A percentile compares a stretch with the other conserved stretches of the same genome.
These are phyloP conservation scores for Vairimorpha apis DNA, from an alignment of 371 early-diverging fungal species.

Conservation along the genomic window DNA sequence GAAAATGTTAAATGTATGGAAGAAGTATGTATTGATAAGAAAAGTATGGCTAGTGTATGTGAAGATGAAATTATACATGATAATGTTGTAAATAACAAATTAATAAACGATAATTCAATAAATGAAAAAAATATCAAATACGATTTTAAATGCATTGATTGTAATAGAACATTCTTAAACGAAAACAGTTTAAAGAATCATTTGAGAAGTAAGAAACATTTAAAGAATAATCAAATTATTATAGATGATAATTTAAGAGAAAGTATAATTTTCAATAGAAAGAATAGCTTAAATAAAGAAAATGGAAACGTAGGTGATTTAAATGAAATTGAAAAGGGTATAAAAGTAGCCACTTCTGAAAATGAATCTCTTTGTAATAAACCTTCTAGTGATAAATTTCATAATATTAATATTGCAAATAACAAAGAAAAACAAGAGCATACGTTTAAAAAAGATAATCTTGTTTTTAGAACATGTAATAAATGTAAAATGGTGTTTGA, in stretches of 20 bases:
- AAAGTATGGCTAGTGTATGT: too few species aligned
- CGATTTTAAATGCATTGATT: slow-evolving; percentile 13
- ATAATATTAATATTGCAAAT: too few species aligned
- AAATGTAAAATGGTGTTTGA: slow-evolving; percentile 14
- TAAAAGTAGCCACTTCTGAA: too few species aligned
- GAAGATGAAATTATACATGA: too few species aligned
- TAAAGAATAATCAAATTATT: background rate
- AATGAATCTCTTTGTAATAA: too few species aligned
- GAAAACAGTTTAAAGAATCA: slow-evolving; percentile 14
- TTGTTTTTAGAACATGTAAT: slow-evolving; percentile 28
- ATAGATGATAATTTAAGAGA: background rate
- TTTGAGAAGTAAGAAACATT: slow-evolving; percentile 23
- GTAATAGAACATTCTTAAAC: slow-evolving; percentile 10
- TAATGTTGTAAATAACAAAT: too few species aligned
- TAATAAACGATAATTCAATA: too few species aligned
- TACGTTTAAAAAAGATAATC: slow-evolving; percentile 1
- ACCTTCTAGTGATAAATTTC: too few species aligned
- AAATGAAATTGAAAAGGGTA: background rate
- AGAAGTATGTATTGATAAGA: too few species aligned
- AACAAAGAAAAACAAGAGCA: background rate
- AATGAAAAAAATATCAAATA: too few species aligned
- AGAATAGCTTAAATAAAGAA: background rate
- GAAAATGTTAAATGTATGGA: too few species aligned
- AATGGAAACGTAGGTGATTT: background rate
- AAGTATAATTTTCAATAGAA: background rate